These are phyloP conservation scores for Onygena corvina DNA, from an alignment of 2,329 filamentous ascomycete species.

Conservation along the genomic window DNA sequence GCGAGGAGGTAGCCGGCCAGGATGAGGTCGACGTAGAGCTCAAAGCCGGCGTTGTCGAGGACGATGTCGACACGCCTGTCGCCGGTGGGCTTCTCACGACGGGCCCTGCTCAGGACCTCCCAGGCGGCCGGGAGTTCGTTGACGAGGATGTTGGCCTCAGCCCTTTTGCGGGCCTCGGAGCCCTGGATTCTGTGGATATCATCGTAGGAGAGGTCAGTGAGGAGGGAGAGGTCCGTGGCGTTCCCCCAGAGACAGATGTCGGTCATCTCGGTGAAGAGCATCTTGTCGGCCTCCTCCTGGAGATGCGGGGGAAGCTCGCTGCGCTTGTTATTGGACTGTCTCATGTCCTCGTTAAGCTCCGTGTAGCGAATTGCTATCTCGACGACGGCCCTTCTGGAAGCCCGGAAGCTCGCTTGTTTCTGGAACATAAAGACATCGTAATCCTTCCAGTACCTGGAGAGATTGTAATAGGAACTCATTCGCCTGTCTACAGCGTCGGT, in stretches of 20 bases:
- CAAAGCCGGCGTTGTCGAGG: slow-evolving; percentile 93
- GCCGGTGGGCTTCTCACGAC: slow-evolving; percentile 43
- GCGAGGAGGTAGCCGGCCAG: slow-evolving; percentile 82
- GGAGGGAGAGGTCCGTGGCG: slow-evolving; percentile 81
- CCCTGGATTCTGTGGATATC: slow-evolving; percentile 96
- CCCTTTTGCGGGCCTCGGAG: slow-evolving; percentile 67
- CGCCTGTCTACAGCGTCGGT: slow-evolving; percentile 45
- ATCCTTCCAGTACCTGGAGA: slow-evolving; percentile 69
- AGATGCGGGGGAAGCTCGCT: slow-evolving; percentile 28
- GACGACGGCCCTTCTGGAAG: slow-evolving; percentile 72
- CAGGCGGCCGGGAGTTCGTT: slow-evolving; percentile 74
- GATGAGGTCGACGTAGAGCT: slow-evolving; percentile 89
- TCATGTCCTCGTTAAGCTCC: slow-evolving; percentile 57
- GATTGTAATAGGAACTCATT: slow-evolving; percentile 63
- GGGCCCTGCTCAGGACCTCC: slow-evolving; percentile 51
- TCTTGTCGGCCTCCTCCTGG: slow-evolving; percentile 55
- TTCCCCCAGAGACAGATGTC: slow-evolving; percentile 97
- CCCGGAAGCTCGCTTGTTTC: slow-evolving; percentile 85
- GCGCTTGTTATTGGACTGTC: slow-evolving; percentile 34
- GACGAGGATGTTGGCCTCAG: slow-evolving; percentile 81
- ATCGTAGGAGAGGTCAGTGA: slow-evolving; percentile 83
- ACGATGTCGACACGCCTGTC: slow-evolving; percentile 83
- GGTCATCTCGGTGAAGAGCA: slow-evolving; percentile 83
- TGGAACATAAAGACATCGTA: slow-evolving; percentile 86
- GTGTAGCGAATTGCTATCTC: slow-evolving; percentile 71